phyloP scores from a whole-genome alignment of 306 rosid species.

The Lathyrus tuberosus region DNA sequence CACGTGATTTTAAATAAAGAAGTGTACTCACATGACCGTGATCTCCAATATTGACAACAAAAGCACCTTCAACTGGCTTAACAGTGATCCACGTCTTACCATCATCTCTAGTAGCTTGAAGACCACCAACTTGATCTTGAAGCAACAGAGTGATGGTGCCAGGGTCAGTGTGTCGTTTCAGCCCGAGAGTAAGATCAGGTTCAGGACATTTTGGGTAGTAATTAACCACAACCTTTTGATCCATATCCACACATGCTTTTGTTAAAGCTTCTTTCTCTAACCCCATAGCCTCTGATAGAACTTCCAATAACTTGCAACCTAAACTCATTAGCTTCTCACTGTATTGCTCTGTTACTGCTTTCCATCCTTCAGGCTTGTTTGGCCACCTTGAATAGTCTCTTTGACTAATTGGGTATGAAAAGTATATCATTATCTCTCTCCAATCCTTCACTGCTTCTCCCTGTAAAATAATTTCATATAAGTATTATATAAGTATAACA shows the following conservation, averaged over 20 bases:
- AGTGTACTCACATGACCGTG: slow-evolving; percentile 68
- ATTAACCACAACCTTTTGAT: slow-evolving; percentile 77
- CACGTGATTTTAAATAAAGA: too few species aligned
- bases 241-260: slow-evolving; percentile 79
- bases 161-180: slow-evolving; percentile 82
- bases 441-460: slow-evolving; percentile 47
- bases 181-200: slow-evolving; percentile 78
- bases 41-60: slow-evolving; percentile 91
- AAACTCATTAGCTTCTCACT: slow-evolving; percentile 66
- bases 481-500: too few species aligned
- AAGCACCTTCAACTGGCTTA: slow-evolving; percentile 79
- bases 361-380: slow-evolving; percentile 78
- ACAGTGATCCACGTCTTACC: slow-evolving; percentile 89
- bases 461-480: not conserved
- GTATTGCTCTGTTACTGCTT: slow-evolving; percentile 56
- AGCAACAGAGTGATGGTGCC: slow-evolving; percentile 85
- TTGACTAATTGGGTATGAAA: slow-evolving; percentile 59
- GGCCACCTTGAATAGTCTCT: slow-evolving; percentile 80
- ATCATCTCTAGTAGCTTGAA: slow-evolving; percentile 76
- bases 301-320: slow-evolving; percentile 66
- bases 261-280: slow-evolving; percentile 69
- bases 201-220: slow-evolving; percentile 81
- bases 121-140: slow-evolving; percentile 91
- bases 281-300: slow-evolving; percentile 75
- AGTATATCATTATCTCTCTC: slow-evolving; percentile 79